Conservation (phyloP, 306 rosid genomes). For the Quercus alba region DNA sequence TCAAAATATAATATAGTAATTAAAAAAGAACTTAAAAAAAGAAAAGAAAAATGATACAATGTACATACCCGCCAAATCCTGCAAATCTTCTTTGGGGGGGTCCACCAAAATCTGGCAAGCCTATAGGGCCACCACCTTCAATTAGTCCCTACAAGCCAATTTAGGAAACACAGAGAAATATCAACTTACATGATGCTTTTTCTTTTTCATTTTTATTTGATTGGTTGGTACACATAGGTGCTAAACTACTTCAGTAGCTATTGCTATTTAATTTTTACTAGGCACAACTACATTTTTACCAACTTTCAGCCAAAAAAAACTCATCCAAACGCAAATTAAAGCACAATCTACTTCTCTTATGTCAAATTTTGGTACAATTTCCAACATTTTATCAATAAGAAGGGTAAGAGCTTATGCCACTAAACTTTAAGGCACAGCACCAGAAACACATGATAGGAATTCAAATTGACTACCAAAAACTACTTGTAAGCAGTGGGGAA, state of each 20-base stretch:
- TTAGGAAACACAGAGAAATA: background rate
- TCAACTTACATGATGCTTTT: background rate
- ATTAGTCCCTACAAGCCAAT: slow-evolving; percentile 57
- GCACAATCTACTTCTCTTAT: background rate
- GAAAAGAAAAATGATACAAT: slow-evolving; percentile 5
- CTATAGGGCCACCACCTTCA: slow-evolving; percentile 70
- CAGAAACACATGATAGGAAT: background rate
- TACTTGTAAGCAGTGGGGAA: slow-evolving; percentile 10
- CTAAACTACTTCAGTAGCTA: background rate
- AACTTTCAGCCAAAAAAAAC: too few species aligned
- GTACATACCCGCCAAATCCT: slow-evolving; percentile 60
- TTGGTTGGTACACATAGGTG: background rate
- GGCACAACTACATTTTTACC: too few species aligned
- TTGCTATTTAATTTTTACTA: background rate
- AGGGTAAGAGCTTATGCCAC: background rate
- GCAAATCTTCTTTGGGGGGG: slow-evolving; percentile 65
- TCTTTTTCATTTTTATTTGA: background rate
- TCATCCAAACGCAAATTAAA: background rate
- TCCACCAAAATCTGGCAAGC: slow-evolving; percentile 70
- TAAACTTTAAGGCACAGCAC: background rate
- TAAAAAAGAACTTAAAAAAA: background rate
- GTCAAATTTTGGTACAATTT: background rate
- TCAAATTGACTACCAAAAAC: background rate
- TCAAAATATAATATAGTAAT: background rate
- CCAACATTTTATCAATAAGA: background rate